Percentiles rank a stretch among this genome's conserved stretches.
Evolutionary conservation across 1,284 basidiomycete species (phyloP).

Genomic region (Puccinia hordei): DNA sequence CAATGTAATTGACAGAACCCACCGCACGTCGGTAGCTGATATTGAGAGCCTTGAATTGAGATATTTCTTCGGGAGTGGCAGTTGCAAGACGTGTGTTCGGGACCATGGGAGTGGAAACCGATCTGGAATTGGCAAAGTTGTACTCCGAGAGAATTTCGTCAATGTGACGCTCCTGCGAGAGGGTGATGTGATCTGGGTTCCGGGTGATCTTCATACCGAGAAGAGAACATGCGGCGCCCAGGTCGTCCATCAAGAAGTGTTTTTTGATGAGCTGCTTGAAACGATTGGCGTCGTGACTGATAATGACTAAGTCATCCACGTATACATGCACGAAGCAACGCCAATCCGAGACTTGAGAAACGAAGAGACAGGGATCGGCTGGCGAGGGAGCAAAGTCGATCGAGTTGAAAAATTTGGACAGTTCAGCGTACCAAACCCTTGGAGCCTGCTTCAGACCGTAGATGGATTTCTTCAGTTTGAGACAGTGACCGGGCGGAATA

Average conservation of each 20-base stretch:
- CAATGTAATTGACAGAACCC: background rate
- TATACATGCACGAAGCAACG: background rate
- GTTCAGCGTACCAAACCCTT: too few relatives aligned
- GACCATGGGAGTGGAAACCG: background rate
- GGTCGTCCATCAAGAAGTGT: too few relatives aligned
- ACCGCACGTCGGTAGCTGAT: background rate
- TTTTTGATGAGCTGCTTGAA: too few relatives aligned
- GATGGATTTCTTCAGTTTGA: too few relatives aligned
- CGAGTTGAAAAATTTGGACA: too few relatives aligned
- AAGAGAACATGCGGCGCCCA: too few relatives aligned
- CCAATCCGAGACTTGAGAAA: background rate
- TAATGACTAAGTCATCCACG: too few relatives aligned
- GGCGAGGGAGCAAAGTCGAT: too few relatives aligned
- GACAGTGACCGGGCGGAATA: too few relatives aligned
- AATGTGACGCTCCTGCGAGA: constrained; percentile 18
- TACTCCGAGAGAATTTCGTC: background rate
- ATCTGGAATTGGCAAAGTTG: background rate
- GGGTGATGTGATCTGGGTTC: background rate
- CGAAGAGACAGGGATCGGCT: too few relatives aligned
- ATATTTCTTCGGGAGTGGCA: background rate
- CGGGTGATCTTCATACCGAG: constrained; percentile 20
- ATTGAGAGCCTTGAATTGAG: background rate
- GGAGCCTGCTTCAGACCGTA: too few relatives aligned
- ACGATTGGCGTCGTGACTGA: background rate
- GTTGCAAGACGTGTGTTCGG: background rate